Percentiles rank a stretch among this genome's conserved stretches.
Evolutionary conservation across 2,329 filamentous ascomycete genomes (phyloP).

Genomic region (Aschersonia sp.): DNA sequence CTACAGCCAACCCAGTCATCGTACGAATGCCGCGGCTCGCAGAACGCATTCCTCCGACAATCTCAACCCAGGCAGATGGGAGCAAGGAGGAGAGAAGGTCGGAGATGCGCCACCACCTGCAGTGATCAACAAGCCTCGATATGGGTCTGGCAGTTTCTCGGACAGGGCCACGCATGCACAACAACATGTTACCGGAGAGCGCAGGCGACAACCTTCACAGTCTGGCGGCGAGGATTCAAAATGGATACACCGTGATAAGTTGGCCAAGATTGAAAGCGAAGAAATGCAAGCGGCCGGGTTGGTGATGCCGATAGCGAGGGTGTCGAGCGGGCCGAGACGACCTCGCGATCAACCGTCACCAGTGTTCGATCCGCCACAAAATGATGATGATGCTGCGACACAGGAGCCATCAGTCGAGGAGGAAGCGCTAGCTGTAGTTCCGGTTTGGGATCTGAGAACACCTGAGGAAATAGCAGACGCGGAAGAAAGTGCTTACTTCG

Average conservation of each 20-base stretch:
- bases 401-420: constrained; percentile 11
- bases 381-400: constrained; percentile 31
- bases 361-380: constrained; percentile 8
- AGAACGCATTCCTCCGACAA: constrained; percentile 23
- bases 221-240: constrained; percentile 45
- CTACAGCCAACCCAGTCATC: constrained; percentile 6
- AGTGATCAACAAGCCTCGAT: constrained; percentile 10
- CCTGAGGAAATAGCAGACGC: constrained; percentile 64
- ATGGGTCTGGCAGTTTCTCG: constrained; percentile 5
- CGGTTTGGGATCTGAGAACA: constrained; percentile 57
- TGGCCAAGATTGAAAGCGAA: constrained; percentile 66
- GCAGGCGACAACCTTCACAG: constrained; percentile 13
- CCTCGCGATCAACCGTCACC: constrained; percentile 5
- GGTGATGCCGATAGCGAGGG: constrained; percentile 37
- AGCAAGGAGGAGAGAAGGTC: constrained; percentile 10
- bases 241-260: constrained; percentile 78
- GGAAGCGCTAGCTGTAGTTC: constrained; percentile 23
- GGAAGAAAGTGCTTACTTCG: constrained; percentile 35
- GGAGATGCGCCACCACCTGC: constrained; percentile 9
- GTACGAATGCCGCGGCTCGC: constrained; percentile 14
- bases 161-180: constrained; percentile 6
- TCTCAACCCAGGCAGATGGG: constrained; percentile 11
- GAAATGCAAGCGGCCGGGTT: constrained; percentile 71
- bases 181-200: constrained; percentile 11
- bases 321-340: constrained; percentile 33